Base-by-base conservation (phyloP, 192 early-diverging fungal species). In the Pilobolus umbonatus region DNA sequence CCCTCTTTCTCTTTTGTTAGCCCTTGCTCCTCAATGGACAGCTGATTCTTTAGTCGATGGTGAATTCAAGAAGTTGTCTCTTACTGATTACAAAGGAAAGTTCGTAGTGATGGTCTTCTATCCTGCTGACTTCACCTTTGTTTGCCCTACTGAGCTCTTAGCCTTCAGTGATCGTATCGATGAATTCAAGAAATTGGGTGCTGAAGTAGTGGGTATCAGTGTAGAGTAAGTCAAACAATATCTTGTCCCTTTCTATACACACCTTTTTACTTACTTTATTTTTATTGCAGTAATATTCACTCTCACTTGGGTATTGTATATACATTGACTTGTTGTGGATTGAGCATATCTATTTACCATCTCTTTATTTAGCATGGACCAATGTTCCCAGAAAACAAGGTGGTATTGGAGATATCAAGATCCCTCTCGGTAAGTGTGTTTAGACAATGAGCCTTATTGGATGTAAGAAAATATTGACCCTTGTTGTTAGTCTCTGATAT, bases 341-440 rank as follows among this genome's bases (percentile, higher is more conserved):
- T n/a, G 30, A 24, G 51, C 34, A 35, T 25, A 35, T 53, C 22
- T 34, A 42, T 43, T 34, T 39, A 19, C 79, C 85, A 59, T 90
- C 82, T 84, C 80, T 82, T 49, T 88, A 91, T 81, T 77, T 89
- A 65, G 89, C 90, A 72, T 97, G 94, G 94, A 80, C 79, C 49
- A 83, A 91, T 79, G 82, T 82, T 59, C 76, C 89, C 66, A 77
- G 83, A 61, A 91, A 88, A 76, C 74, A 93, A 69, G 95, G 95
- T 69, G 93, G 95, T 75, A 78, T 97, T 30, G 95, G 95, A 53
- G 76, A 80, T 53, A 85, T 98, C 81, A 81, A 91, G 60, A 91
- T 95, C 79, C 95, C 95, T 44, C 42, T 59, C 14, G 35, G 52
- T 54, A 54, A 36, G 19, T 2, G n/a, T 0, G 7, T 9, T 15